Evolutionary conservation across 2,329 filamentous ascomycete genomes (phyloP), one percentile per base, ranked within the genome.

Genomic region (Lojkania enalia): DNA sequence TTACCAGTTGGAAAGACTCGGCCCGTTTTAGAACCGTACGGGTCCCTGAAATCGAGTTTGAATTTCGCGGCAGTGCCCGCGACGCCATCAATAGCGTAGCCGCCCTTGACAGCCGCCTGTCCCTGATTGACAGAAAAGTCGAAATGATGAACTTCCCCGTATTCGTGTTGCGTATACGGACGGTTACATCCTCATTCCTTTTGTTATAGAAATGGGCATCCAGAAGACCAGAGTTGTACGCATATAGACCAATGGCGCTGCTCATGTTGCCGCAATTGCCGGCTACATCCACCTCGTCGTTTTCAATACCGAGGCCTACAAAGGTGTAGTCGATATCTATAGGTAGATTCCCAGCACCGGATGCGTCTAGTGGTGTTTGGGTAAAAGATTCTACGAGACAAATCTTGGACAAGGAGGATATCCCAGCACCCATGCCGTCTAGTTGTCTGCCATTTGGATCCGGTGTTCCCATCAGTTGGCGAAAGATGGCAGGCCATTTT

Each of bases 211-310:
- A 57, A 48, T 12, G 49, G 6, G 64, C 49, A 21, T 42, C 68
- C 44, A 81, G 67, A 1, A 85, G 50, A 2, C 77, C 73, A 18
- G 75, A 65, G 69, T 88, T 70, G 61, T 83, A 71, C 2, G 82
- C 82, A 58, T 81, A 84, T 0, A 86, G 85, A 0, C 85, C 87
- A 35, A 89, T 77, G 0, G 82, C 77, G 30, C 79, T 77, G 4
- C 76, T 81, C 83, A 90, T 86, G 63, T 89, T 89, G n/a, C 86
- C 86, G 61, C 86, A 89, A 56, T 88, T 90, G 18, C 85, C 82
- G 0, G 83, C 81, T 57, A 81, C 78, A 57, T 89, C 86, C 2
- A 90, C 75, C 21, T 73, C 69, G 3, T 72, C 71, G 54, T 84
- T 77, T 40, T 78, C 78, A 42, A 89, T 78, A 2, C 85, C 85